Evolutionary conservation across 164 flowering plant genomes (phyloP), one percentile per base, ranked within the genome.

Genomic region (Berberis thunbergii): DNA sequence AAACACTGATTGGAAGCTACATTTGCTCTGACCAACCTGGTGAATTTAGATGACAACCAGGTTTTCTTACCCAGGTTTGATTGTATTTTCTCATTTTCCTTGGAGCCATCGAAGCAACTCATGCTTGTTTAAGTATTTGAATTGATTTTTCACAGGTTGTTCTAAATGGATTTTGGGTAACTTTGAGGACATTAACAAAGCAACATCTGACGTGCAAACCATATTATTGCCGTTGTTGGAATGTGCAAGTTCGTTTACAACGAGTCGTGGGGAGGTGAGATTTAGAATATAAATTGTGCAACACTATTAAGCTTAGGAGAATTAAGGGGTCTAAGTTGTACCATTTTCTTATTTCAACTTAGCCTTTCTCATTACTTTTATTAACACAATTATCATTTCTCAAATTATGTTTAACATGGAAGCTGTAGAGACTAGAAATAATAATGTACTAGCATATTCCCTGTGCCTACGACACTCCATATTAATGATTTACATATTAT

Each of bases 21-120:
- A 84, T 91, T 7, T 91, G 88, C 67, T 67, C 90, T n/a, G 97
- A 94, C 67, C 73, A 71, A 70, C 97, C 99, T 73, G 99, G 99
- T 61, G 96, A 94, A 77, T 91, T 94, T 70, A 80, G 80, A 77
- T 94, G 99, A 97, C 99, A 91, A 70, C 94, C 91, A 62, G 99
- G 99, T 65, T 89, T 97, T 56, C 87, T 94, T 61, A 84, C 91
- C 44, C 95, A 88, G 98, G 98, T 94, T 69, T 59, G 81, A 69
- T 48, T 74, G 42, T 13, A 41, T 10, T 2, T 52, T 11, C 13
- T 52, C 54, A 3, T 4, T 26, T 26, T 26, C 26, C 54, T 52
- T 4, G n/a, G n/a, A 26, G 1, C 11, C 54, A 9, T 26, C n/a
- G 13, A 52, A 52, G 13, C n/a, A 10, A 7, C n/a, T 4, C n/a